Conservation (phyloP, 164 flowering plant genomes). For the Nymphaea colorata region DNA sequence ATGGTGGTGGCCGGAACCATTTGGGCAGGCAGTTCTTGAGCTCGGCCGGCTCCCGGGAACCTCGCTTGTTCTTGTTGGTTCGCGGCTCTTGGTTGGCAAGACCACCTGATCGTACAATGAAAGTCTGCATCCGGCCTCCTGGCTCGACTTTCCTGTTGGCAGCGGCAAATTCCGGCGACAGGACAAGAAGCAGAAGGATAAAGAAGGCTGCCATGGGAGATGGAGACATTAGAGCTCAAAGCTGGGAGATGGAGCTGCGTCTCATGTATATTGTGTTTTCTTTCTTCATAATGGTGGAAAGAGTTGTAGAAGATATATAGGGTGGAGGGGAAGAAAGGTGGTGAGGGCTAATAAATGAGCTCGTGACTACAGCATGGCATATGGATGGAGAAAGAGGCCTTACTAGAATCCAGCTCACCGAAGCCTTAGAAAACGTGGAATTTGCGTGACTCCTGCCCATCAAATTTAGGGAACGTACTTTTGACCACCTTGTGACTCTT, state of each 20-base stretch:
- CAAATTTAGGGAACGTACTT: too few species aligned
- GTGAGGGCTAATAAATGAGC: background rate
- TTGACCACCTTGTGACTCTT: too few species aligned
- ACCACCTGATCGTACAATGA: background rate
- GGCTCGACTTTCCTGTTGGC: background rate
- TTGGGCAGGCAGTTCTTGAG: constrained; percentile 51
- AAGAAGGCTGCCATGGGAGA: background rate
- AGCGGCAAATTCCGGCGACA: background rate
- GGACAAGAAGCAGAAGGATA: background rate
- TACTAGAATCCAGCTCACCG: too few species aligned
- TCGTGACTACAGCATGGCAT: background rate
- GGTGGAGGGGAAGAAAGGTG: background rate
- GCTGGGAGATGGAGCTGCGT: background rate
- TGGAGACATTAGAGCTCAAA: background rate
- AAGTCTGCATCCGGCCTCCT: background rate
- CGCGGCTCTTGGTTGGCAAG: background rate
- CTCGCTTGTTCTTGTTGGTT: background rate
- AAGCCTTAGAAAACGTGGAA: too few species aligned
- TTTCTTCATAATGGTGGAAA: too few species aligned
- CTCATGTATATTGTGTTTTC: too few species aligned
- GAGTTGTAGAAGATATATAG: too few species aligned
- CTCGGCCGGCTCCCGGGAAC: constrained; percentile 16
- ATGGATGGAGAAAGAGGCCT: background rate
- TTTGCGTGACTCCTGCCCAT: too few species aligned
- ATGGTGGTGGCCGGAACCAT: constrained; percentile 38